Percentiles rank a stretch among this genome's conserved stretches.
These are phyloP conservation scores for Xylariaceae sp. DNA, from an alignment of 2,329 filamentous ascomycete species.

Conservation along the genomic window DNA sequence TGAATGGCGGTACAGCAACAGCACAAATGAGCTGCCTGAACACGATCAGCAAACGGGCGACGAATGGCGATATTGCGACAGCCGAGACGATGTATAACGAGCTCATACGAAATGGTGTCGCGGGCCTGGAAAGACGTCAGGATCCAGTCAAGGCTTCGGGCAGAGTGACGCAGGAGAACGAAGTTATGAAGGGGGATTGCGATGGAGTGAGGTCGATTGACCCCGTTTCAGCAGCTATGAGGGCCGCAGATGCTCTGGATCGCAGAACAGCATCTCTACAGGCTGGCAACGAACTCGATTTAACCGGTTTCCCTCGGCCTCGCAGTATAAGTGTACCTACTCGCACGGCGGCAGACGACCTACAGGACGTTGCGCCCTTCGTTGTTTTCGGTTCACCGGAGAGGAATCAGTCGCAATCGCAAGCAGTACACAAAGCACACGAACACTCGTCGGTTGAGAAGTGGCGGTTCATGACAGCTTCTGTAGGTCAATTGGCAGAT, in stretches of 20 bases:
- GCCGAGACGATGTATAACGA: slow-evolving; percentile 50
- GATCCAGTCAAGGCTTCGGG: not conserved
- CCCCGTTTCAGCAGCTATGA: slow-evolving; percentile 53
- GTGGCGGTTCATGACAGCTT: slow-evolving; percentile 8
- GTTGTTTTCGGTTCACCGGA: slow-evolving; percentile 42
- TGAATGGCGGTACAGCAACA: slow-evolving; percentile 55
- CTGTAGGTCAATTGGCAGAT: slow-evolving; percentile 7
- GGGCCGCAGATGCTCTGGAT: slow-evolving; percentile 56
- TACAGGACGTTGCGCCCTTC: slow-evolving; percentile 43
- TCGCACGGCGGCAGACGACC: slow-evolving; percentile 41
- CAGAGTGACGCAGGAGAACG: slow-evolving; percentile 1
- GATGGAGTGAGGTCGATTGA: slow-evolving; percentile 34
- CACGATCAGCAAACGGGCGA: slow-evolving; percentile 50
- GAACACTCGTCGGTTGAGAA: slow-evolving; percentile 10
- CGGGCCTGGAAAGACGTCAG: slow-evolving; percentile 30
- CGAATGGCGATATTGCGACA: slow-evolving; percentile 43
- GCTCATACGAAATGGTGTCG: slow-evolving; percentile 47
- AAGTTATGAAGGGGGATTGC: slow-evolving; percentile 13
- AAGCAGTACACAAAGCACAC: slow-evolving; percentile 2
- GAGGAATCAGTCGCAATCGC: slow-evolving; percentile 3
- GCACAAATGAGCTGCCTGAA: slow-evolving; percentile 53
- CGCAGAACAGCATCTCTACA: slow-evolving; percentile 53
- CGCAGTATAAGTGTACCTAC: slow-evolving; percentile 49
- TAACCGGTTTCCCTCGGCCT: slow-evolving; percentile 37
- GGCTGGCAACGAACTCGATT: slow-evolving; percentile 44